Base-by-base conservation (phyloP, 768 basidiomycete genomes). In the Leccinum ochraceum region DNA sequence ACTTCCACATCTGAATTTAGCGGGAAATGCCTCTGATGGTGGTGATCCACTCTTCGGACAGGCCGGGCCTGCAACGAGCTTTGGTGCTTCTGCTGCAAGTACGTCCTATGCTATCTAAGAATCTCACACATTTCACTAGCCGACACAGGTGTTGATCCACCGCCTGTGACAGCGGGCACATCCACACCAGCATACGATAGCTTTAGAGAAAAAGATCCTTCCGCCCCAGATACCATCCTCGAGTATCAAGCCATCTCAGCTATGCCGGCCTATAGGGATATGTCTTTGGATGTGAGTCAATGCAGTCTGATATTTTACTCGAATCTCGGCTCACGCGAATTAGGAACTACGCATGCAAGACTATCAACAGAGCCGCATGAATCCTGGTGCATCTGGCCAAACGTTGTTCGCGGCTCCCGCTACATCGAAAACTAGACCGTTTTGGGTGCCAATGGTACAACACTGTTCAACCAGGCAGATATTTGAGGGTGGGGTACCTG, bases 221-320 rank as follows among this genome's bases (percentile, higher is more conserved):
- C 75, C 6, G 80, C 75, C 58, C 64, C 77, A 16, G 76, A 53
- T 54, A 59, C 75, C 13, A 83, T 78, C 7, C 77, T 89, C 44
- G 87, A 90, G 61, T 96, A 89, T 72, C 92, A 95, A 73, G 83
- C 86, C 42, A 93, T 94, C 57, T 83, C 87, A 16, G 87, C 86
- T 63, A 91, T 89, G 81, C 89, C 89, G 16, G 81, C 81, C 17
- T 96, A 94, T 70, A 75, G 81, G 58, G 88, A 89, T 44, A 86
- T 82, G 61, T 94, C 92, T 24, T 83, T 90, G 62, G 92, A 88
- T 80, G 91, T 86, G 64, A 52, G 78, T 54, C 57, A 28, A 56
- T 3, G 9, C 26, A 54, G 20, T 17, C 46, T n/a, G 20, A 48
- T 48, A 48, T 22, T 9, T 42, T n/a, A 42, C 39, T 42, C 4